Conservation (phyloP, 1,139 yeast species). For the Taphrina wiesneri region DNA sequence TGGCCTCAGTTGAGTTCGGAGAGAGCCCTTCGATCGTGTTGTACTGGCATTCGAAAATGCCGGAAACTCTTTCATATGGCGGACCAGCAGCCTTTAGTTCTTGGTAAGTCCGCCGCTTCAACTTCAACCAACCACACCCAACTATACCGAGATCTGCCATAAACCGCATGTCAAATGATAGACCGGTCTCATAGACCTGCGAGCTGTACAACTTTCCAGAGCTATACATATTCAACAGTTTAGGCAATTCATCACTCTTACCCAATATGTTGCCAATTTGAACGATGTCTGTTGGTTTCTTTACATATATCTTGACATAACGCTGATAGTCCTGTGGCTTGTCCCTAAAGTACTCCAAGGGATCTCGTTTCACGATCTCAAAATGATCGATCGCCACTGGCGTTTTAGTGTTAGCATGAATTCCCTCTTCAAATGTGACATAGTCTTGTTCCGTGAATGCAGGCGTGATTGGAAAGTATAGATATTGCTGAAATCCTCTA, state of each 20-base stretch:
- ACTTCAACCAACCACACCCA: slow-evolving; percentile 29
- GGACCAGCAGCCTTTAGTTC: background rate
- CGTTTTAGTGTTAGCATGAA: slow-evolving; percentile 9
- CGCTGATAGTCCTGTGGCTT: slow-evolving; percentile 22
- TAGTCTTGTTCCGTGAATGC: slow-evolving; percentile 16
- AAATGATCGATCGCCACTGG: background rate
- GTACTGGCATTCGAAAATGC: slow-evolving; percentile 6
- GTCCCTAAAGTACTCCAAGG: slow-evolving; percentile 20
- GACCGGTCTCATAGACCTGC: slow-evolving; percentile 31
- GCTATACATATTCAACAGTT: slow-evolving; percentile 11
- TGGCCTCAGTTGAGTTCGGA: slow-evolving; percentile 13
- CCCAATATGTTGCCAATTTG: slow-evolving; percentile 21
- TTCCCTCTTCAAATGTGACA: slow-evolving; percentile 4
- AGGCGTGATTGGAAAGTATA: slow-evolving; percentile 23
- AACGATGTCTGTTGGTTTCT: slow-evolving; percentile 6
- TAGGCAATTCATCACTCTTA: slow-evolving; percentile 28
- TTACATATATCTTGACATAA: slow-evolving; percentile 11
- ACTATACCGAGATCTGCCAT: slow-evolving; percentile 24
- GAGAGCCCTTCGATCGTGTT: slow-evolving; percentile 10
- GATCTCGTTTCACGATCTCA: slow-evolving; percentile 14
- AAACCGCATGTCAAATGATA: slow-evolving; percentile 15
- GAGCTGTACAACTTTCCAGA: slow-evolving; percentile 25
- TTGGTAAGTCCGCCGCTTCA: background rate
- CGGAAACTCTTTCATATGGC: slow-evolving; percentile 14
- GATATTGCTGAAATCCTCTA: slow-evolving; percentile 15